Conservation (phyloP, 805 yeast genomes). For the Scheffersomyces coipomensis region DNA sequence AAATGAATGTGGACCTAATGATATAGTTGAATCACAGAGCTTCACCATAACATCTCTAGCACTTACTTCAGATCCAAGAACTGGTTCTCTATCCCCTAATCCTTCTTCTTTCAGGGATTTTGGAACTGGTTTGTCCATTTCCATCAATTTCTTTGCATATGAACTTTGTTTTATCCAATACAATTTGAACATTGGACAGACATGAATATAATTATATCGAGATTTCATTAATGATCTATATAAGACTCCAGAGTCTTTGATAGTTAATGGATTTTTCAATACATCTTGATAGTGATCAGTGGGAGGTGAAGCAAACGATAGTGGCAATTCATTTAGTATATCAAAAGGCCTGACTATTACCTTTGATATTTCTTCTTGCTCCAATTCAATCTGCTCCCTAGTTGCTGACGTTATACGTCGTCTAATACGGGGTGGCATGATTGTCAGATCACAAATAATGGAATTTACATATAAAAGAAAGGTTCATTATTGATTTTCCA, state of each 20-base stretch:
- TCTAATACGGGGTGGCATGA: constrained; percentile 43
- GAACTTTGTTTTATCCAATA: constrained; percentile 77
- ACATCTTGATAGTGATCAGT: constrained; percentile 47
- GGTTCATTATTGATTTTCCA: too few relatives aligned
- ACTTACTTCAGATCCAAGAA: constrained; percentile 40
- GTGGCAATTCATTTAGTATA: constrained; percentile 63
- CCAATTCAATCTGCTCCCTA: constrained; percentile 41
- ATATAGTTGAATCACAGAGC: constrained; percentile 70
- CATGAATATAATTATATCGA: constrained; percentile 54
- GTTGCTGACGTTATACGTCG: constrained; percentile 42
- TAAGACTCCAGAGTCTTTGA: constrained; percentile 70
- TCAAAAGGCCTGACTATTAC: constrained; percentile 60
- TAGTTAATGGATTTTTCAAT: constrained; percentile 62
- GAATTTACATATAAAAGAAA: too few relatives aligned
- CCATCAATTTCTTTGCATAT: constrained; percentile 45
- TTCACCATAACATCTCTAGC: constrained; percentile 88
- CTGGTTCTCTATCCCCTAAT: constrained; percentile 27
- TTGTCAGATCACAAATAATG: too few relatives aligned
- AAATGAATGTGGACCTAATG: constrained; percentile 81
- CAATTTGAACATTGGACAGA: constrained; percentile 68
- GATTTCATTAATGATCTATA: constrained; percentile 74
- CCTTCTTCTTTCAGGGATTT: constrained; percentile 17
- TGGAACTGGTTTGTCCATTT: constrained; percentile 36
- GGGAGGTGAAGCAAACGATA: constrained; percentile 64
- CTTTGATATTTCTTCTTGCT: constrained; percentile 33